Evolutionary conservation across 192 early-diverging fungal genomes (phyloP).

Genomic region (Mortierella hygrophila): DNA sequence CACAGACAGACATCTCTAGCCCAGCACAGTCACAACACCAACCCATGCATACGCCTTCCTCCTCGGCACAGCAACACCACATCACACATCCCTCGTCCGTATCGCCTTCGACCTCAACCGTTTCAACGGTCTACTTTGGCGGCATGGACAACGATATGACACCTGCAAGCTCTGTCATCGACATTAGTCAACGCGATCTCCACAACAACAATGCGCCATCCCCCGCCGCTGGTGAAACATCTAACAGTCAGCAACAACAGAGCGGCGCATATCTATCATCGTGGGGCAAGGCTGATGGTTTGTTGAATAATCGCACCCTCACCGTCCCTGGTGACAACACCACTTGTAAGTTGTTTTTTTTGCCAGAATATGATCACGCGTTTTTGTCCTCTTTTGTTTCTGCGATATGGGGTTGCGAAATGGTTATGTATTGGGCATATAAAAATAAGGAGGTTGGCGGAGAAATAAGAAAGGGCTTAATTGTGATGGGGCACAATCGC

Average conservation of each 20-base stretch:
- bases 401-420: not conserved
- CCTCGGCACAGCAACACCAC: not conserved
- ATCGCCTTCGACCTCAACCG: not conserved
- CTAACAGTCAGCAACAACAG: not conserved
- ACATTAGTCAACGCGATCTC: not conserved
- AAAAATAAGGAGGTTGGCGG: not conserved
- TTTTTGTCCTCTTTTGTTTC: not conserved
- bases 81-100: not conserved
- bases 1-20: conserved; percentile 11
- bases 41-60: not conserved
- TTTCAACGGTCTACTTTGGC: not conserved
- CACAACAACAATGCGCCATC: not conserved
- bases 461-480: not conserved
- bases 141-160: not conserved
- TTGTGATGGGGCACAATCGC: conserved; percentile 2
- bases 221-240: not conserved
- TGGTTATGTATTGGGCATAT: not conserved
- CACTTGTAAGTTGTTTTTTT: not conserved
- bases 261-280: not conserved
- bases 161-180: not conserved
- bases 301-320: conserved; percentile 14
- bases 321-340: conserved; percentile 6
- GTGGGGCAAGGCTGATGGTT: conserved; percentile 15
- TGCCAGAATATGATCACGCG: no score
- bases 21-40: conserved; percentile 8